Conservation (phyloP, 306 rosid genomes). For the Luffa acutangula region DNA sequence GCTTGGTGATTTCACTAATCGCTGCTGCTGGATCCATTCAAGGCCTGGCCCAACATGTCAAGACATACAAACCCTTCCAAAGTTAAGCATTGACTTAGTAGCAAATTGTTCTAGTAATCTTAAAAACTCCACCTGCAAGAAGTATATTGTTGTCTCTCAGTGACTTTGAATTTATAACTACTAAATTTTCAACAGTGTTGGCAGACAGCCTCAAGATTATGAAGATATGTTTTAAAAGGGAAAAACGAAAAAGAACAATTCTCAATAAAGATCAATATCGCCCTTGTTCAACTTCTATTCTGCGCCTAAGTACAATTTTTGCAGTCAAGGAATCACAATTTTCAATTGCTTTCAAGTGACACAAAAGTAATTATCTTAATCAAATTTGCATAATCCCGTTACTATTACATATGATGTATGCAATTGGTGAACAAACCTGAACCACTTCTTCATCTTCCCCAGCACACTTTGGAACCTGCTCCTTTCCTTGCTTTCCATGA, state of each 20-base stretch:
- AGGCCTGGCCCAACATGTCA: conserved; percentile 61
- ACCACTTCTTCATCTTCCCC: conserved; percentile 84
- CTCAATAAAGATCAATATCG: neutral
- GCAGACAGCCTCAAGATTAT: neutral
- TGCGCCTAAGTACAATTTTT: neutral
- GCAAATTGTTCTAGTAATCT: neutral
- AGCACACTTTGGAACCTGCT: conserved; percentile 75
- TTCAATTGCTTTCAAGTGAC: no score
- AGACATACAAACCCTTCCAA: conserved; percentile 67
- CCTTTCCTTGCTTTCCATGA: conserved; percentile 21
- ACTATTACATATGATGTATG: neutral
- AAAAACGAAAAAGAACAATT: conserved; percentile 3
- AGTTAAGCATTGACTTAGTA: conserved; percentile 30
- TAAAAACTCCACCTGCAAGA: neutral
- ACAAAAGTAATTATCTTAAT: neutral
- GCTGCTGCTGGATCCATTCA: conserved; percentile 85
- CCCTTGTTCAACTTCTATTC: neutral
- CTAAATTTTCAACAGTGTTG: neutral
- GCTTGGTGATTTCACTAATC: conserved; percentile 61
- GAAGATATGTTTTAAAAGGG: conserved; percentile 3
- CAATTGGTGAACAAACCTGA: conserved; percentile 41
- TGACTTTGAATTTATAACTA: neutral
- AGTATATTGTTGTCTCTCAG: neutral
- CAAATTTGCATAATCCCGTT: neutral
- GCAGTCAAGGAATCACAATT: no score